phyloP scores from a whole-genome alignment of 2,329 filamentous ascomycete genomes.

The Ophiostoma populinum region DNA sequence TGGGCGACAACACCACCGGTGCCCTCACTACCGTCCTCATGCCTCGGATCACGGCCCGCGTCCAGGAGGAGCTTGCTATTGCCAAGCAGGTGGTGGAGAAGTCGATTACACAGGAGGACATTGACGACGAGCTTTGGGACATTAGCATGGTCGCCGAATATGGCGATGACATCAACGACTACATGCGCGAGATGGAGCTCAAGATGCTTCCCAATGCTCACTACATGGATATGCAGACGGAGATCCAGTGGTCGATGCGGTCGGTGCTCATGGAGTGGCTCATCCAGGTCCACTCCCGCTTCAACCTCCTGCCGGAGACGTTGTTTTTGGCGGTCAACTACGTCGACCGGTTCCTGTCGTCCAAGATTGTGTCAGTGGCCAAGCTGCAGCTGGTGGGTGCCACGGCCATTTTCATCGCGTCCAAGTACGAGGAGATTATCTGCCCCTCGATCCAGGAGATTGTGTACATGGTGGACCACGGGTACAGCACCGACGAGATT shows the following conservation, averaged over 20 bases:
- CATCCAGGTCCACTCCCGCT: conserved; percentile 86
- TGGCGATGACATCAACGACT: conserved; percentile 83
- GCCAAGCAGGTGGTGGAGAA: conserved; percentile 48
- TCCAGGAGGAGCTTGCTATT: conserved; percentile 53
- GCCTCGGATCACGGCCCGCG: conserved; percentile 52
- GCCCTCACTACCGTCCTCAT: conserved; percentile 44
- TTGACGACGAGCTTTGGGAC: conserved; percentile 81
- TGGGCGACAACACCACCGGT: conserved; percentile 42
- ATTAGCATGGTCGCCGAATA: conserved; percentile 98
- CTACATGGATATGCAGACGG: conserved; percentile 96
- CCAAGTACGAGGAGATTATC: conserved; percentile 98
- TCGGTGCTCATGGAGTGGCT: conserved; percentile 96
- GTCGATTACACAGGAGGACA: conserved; percentile 50
- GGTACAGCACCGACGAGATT: conserved; percentile 80
- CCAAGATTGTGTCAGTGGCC: conserved; percentile 84
- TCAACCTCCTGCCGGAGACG: conserved; percentile 81
- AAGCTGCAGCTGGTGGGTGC: conserved; percentile 94
- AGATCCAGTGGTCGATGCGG: conserved; percentile 98
- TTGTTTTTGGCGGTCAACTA: conserved; percentile 92
- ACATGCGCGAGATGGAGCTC: conserved; percentile 71
- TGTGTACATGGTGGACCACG: conserved; percentile 93
- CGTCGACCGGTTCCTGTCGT: conserved; percentile 87
- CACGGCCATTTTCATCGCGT: conserved; percentile 85
- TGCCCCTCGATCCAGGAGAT: conserved; percentile 91
- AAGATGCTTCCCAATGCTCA: conserved; percentile 60